Conservation (phyloP, 495 filamentous ascomycete genomes). For the Cenococcum geophilum region DNA sequence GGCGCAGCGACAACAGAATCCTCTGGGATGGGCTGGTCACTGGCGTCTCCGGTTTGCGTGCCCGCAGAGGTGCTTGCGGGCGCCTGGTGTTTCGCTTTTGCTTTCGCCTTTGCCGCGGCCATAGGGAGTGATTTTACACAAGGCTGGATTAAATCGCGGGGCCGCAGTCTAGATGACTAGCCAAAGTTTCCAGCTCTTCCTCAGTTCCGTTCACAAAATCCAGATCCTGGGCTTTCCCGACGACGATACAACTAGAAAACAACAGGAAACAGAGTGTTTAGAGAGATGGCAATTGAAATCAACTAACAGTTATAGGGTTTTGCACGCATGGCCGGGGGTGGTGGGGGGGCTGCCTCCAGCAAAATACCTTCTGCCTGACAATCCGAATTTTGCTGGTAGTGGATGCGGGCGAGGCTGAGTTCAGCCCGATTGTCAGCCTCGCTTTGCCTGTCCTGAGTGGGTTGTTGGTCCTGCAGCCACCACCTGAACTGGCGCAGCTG, state of each 20-base stretch:
- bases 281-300: neutral
- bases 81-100: slow-evolving; percentile 5
- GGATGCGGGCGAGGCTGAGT: slow-evolving; percentile 28
- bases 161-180: neutral
- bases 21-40: slow-evolving; percentile 11
- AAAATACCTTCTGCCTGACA: slow-evolving; percentile 31
- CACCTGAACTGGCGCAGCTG: slow-evolving; percentile 24
- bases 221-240: neutral
- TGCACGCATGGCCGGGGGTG: neutral
- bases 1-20: slow-evolving; percentile 23
- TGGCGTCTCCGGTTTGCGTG: slow-evolving; percentile 15
- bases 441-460: slow-evolving; percentile 30
- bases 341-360: slow-evolving; percentile 13
- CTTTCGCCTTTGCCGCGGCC: neutral
- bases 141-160: neutral
- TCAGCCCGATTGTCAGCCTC: slow-evolving; percentile 33
- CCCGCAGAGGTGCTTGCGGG: slow-evolving; percentile 20
- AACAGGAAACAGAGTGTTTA: neutral
- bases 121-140: slow-evolving; percentile 1
- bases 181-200: neutral
- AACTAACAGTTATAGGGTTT: neutral
- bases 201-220: neutral
- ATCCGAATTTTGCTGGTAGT: slow-evolving; percentile 18
- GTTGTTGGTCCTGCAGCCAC: slow-evolving; percentile 25
- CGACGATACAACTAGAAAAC: neutral